Evolutionary conservation across 768 basidiomycete genomes (phyloP), one percentile per base, ranked within the genome.

Genomic region (Mycena vitilis): DNA sequence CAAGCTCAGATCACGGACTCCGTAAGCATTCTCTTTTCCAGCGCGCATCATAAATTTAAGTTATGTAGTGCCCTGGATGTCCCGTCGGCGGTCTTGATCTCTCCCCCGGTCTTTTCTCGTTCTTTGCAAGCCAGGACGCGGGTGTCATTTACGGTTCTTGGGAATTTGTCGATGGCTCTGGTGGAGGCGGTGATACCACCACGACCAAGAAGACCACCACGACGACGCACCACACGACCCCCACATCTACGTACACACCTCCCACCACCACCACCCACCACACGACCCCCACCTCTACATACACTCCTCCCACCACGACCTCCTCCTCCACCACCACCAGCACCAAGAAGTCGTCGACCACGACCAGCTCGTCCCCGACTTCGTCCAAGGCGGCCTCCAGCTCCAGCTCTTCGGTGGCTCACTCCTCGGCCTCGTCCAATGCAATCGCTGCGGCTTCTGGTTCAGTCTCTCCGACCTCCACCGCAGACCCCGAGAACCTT

Each of bases 61-160:
- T 20, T 60, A 45, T 59, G 23, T 69, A 91, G 87, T 93, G 92
- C 75, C 87, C 88, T 52, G 86, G 84, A 22, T 95, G 93, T 75
- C 87, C 87, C 30, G 84, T 30, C 40, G 85, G 83, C 34, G 92
- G 87, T 48, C 85, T 94, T 34, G 94, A 95, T 79, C 81, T 94
- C 63, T 89, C 89, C 34, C 73, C 78, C 16, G 88, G 89, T 60
- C 83, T 95, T 54, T 95, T 95, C 79, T 65, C 78, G 36, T 86
- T 80, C 82, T 92, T 95, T 73, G 87, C 85, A 5, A 11, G 73
- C 22, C 72, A 81, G 53, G 73, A 73, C 45, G 75, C 48, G 2
- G 93, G 93, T 49, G 85, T 91, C 7, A 73, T 94, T 58, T 85
- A 84, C 69, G 91, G 89, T 56, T 72, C 76, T 9, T 95, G 93